Evolutionary conservation across 148 eudicot genomes (phyloP), one percentile per base, ranked within the genome.

Genomic region (Spergularia bocconei): DNA sequence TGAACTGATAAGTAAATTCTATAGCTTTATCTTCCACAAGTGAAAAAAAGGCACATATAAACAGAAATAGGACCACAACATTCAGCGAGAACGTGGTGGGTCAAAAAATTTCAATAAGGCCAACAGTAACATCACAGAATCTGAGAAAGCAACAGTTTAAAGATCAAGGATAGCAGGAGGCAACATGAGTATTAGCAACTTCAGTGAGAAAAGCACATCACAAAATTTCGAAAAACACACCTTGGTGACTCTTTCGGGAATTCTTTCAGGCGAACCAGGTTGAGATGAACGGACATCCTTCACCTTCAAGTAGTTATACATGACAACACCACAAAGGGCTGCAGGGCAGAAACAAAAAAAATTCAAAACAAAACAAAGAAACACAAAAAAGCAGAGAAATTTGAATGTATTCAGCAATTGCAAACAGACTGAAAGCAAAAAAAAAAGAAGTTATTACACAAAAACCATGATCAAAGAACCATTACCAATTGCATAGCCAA

Each of bases 401-500:
- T 7, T 19, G 4, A 53, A 29, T 5, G 29, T 33, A 52, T 23
- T 70, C 38, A 68, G 74, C 21, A 17, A 47, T 47, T 3, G 33
- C 63, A 25, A 74, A 48, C 70, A 55, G 65, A 75, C 50, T 7
- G 50, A 48, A 68, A 77, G 15, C 4, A 38, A 61, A 55, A 60
- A 38, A 23, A 15, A 25, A 6, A 16, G 9, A 56, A 11, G 33
- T 47, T 41, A 48, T 39, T 44, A 57, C 51, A 63, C 14, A 29
- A 44, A 58, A 20, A 38, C 6, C 20, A 54, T 11, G 57, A 50
- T 11, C 10, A 52, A 54, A 10, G 60, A 68, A 61, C 11, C 7
- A 63, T 7, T 89, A 93, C 98, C 96, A 80, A 93, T 87, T 15
- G 93, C 98, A 59, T 93, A 93, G 50, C 98, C 98, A 72, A 79